Conservation (phyloP, 768 basidiomycete genomes). For the Calocera viscosa region DNA sequence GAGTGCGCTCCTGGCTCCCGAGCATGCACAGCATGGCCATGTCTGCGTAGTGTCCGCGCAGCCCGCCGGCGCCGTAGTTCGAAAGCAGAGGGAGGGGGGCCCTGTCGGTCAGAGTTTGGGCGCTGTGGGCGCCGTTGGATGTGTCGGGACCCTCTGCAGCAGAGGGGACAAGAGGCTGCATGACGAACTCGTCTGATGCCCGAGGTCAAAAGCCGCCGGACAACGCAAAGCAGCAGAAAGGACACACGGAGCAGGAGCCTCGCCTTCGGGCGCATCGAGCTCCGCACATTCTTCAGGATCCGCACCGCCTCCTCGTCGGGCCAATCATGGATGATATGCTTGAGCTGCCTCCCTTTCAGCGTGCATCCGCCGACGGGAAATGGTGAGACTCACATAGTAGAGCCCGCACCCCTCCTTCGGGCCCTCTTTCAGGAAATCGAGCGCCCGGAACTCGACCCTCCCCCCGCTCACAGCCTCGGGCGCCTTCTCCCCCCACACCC, state of each 20-base stretch:
- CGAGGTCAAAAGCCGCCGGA: background rate
- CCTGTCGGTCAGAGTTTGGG: too few species aligned
- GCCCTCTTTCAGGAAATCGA: constrained; percentile 32
- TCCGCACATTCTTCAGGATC: constrained; percentile 25
- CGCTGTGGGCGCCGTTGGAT: too few species aligned
- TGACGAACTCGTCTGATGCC: constrained; percentile 13
- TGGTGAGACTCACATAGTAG: constrained; percentile 27
- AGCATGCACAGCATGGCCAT: constrained; percentile 20
- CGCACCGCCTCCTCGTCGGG: constrained; percentile 23
- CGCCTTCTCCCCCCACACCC: constrained; percentile 27
- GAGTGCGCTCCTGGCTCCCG: constrained; percentile 15
- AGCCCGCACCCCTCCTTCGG: constrained; percentile 28
- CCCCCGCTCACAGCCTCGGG: constrained; percentile 30
- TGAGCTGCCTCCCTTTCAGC: constrained; percentile 13
- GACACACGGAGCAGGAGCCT: constrained; percentile 27
- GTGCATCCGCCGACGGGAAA: background rate
- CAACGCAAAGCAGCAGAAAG: background rate
- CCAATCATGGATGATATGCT: constrained; percentile 28
- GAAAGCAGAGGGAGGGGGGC: constrained; percentile 28
- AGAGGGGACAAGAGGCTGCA: background rate
- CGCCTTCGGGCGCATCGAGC: constrained; percentile 24
- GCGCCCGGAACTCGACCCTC: constrained; percentile 29
- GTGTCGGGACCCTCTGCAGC: background rate
- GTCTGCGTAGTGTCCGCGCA: constrained; percentile 25
- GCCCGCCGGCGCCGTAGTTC: constrained; percentile 26